These are phyloP conservation scores for Macrolepiota fuliginosa DNA, from an alignment of 768 basidiomycete genomes.

Conservation along the genomic window DNA sequence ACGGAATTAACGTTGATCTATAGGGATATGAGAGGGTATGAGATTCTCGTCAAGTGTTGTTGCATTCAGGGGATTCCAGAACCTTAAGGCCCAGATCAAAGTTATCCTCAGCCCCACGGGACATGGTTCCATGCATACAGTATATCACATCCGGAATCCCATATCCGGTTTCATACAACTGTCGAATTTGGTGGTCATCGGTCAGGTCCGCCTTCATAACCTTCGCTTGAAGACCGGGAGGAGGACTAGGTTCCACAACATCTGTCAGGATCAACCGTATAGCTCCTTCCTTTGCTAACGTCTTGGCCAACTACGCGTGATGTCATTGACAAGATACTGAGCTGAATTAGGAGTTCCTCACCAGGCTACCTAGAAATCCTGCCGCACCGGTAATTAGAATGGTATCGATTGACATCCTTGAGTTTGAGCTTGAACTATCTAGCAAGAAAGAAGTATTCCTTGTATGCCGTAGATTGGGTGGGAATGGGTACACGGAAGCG, in stretches of 20 bases:
- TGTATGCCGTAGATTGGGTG: background rate
- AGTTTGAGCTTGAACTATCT: background rate
- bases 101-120: conserved; percentile 57
- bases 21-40: background rate
- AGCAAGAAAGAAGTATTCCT: background rate
- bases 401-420: conserved; percentile 20
- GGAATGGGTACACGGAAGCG: background rate
- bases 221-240: conserved; percentile 25
- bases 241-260: conserved; percentile 37
- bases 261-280: conserved; percentile 50
- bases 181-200: conserved; percentile 29
- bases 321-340: background rate
- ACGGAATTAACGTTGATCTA: conserved; percentile 61
- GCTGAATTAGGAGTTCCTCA: conserved; percentile 19
- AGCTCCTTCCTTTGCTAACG: conserved; percentile 30
- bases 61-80: background rate
- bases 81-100: conserved; percentile 55
- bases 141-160: conserved; percentile 45
- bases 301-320: conserved; percentile 31
- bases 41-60: background rate
- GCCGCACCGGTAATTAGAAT: conserved; percentile 44
- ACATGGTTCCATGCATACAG: conserved; percentile 61
- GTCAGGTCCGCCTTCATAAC: conserved; percentile 41
- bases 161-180: conserved; percentile 35
- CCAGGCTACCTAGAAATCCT: conserved; percentile 38